Evolutionary conservation across 1,139 yeast species (phyloP), one percentile per base, ranked within the genome.

Genomic region (Geotrichum carabidarum): DNA sequence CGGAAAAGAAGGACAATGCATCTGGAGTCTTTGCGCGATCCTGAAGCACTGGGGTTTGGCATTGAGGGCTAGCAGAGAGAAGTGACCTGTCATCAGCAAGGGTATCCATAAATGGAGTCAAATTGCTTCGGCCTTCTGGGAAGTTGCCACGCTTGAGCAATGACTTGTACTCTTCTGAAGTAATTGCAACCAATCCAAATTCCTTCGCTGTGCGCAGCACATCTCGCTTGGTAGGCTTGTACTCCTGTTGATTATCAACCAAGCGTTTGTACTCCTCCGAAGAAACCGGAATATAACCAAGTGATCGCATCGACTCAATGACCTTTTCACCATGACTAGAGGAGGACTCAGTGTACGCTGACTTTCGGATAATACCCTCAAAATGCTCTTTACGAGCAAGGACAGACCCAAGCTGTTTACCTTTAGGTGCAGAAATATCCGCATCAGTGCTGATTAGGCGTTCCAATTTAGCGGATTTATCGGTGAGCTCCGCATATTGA

Each of bases 171-270:
- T 74, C 78, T 0, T 68, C 72, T 9, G 63, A 55, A 5, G 73
- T 62, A 44, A 78, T 58, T 0, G 74, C 71, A 12, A 71, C 69
- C 48, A 71, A 62, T 6, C 78, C 79, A 55, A 69, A 63, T 8
- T 69, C 68, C 55, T 69, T 68, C 9, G 76, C 76, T 9, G 69
- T 65, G 35, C 70, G 63, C 18, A 68, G 59, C 34, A 72, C 64
- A 43, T 73, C 76, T 6, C 71, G 67, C 55, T 65, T 66, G 5
- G 73, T 66, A 3, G 74, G 74, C 44, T 67, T 67, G 54, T 66
- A 68, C 17, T 68, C 69, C 47, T 63, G 62, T 56, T 68, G 72
- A 47, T 64, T 63, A 14, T 66, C 67, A 22, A 69, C 57, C 40
- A 71, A 62, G 15, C 70, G 64, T 56, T 68, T 66, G 58, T 71